These are phyloP conservation scores for Cryptococcus wingfieldii DNA, from an alignment of 1,284 basidiomycete species.

Conservation along the genomic window DNA sequence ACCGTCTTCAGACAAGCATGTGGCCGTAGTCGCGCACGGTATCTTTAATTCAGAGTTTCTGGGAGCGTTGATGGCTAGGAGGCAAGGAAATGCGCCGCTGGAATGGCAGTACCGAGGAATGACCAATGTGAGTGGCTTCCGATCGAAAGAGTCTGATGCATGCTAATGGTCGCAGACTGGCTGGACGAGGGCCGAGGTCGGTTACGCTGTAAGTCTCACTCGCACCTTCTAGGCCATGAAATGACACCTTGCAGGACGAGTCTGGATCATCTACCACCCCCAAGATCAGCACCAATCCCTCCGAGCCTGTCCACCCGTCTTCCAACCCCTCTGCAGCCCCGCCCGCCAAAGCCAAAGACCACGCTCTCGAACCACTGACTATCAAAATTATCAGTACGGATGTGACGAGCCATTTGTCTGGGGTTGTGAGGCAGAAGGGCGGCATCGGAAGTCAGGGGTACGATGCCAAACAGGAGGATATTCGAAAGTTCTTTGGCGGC, in stretches of 20 bases:
- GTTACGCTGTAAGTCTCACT: conserved; percentile 30
- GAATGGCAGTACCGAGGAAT: conserved; percentile 49
- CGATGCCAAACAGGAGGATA: conserved; percentile 70
- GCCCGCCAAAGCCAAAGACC: conserved; percentile 10
- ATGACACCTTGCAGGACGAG: conserved; percentile 20
- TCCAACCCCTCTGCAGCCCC: conserved; percentile 30
- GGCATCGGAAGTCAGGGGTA: conserved; percentile 68
- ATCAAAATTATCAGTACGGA: conserved; percentile 41
- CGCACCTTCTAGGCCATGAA: neutral
- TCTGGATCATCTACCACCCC: conserved; percentile 4
- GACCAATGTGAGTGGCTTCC: conserved; percentile 42
- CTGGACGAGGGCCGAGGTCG: conserved; percentile 51
- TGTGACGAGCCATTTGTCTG: conserved; percentile 47
- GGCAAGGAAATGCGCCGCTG: conserved; percentile 37
- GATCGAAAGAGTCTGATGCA: neutral
- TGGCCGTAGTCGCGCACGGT: conserved; percentile 49
- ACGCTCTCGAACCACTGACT: conserved; percentile 21
- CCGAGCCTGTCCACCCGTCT: conserved; percentile 24
- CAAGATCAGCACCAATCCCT: conserved; percentile 20
- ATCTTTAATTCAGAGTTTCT: conserved; percentile 50
- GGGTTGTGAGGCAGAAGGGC: conserved; percentile 62
- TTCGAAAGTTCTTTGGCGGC: conserved; percentile 72
- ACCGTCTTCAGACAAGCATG: conserved; percentile 22
- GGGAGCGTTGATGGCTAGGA: conserved; percentile 40
- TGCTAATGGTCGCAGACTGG: conserved; percentile 39